Conservation (phyloP, 768 basidiomycete genomes). For the Xerocomus potaroensis region DNA sequence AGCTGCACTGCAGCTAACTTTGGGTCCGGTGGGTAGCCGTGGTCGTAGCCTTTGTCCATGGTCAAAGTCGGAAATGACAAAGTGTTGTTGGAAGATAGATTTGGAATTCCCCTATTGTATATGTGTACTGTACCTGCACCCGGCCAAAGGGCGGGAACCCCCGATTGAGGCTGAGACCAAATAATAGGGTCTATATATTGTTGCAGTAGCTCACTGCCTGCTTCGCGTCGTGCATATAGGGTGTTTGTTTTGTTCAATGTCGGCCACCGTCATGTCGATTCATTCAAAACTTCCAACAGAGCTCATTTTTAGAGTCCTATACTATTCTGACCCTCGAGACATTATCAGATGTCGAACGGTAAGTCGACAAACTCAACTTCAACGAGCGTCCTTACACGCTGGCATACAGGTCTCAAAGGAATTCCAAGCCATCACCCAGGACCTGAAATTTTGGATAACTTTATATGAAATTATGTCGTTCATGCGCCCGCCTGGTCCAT, state of each 20-base stretch:
- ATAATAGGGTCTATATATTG: too few species aligned
- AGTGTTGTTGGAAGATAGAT: too few species aligned
- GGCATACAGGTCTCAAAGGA: slow-evolving; percentile 7
- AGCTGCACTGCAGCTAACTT: too few species aligned
- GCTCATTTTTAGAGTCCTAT: not conserved
- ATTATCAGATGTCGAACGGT: slow-evolving; percentile 1
- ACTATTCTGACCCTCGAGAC: not conserved
- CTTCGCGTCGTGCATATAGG: too few species aligned
- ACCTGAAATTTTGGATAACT: not conserved
- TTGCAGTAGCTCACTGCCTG: too few species aligned
- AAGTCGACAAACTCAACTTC: not conserved
- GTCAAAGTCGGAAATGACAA: too few species aligned
- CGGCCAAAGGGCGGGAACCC: too few species aligned
- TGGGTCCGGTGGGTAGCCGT: too few species aligned
- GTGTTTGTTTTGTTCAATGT: not conserved
- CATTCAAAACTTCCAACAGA: not conserved
- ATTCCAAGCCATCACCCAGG: not conserved
- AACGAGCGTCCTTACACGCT: not conserved
- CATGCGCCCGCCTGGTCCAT: slow-evolving; percentile 1
- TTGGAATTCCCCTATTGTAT: too few species aligned
- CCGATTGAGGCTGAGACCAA: too few species aligned
- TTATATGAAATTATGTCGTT: not conserved
- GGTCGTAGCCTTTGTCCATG: not conserved
- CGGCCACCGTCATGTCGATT: not conserved
- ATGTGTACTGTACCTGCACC: too few species aligned